These are phyloP conservation scores for Waitea zeae DNA, from an alignment of 1,284 basidiomycete species.

Conservation along the genomic window DNA sequence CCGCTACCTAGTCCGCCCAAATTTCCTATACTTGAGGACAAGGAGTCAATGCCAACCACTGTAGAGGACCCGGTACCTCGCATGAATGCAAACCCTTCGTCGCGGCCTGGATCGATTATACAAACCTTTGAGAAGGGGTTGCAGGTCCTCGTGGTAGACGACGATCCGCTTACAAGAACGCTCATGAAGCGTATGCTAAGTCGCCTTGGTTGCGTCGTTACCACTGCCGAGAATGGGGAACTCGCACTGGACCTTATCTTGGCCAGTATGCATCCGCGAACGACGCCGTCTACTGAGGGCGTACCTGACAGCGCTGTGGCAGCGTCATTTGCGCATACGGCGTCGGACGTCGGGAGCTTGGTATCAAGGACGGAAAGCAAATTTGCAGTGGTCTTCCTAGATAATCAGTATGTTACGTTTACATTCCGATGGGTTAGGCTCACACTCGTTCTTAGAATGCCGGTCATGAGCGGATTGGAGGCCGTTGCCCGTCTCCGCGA, in stretches of 20 bases:
- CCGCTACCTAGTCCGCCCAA: constrained; percentile 6
- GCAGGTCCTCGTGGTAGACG: constrained; percentile 8
- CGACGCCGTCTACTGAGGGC: constrained; percentile 15
- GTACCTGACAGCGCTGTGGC: too few species aligned
- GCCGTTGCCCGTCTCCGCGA: constrained; percentile 20
- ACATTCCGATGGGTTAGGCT: too few species aligned
- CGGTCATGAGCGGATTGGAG: constrained; percentile 64
- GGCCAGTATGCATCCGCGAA: constrained; percentile 14
- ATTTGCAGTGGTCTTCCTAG: constrained; percentile 69
- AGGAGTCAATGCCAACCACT: too few species aligned
- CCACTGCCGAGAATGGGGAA: constrained; percentile 78
- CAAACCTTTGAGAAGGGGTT: constrained; percentile 58
- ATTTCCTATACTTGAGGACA: constrained; percentile 2
- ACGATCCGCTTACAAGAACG: constrained; percentile 33
- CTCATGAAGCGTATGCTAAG: constrained; percentile 73
- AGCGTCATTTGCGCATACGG: too few species aligned
- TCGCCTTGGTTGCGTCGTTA: constrained; percentile 62
- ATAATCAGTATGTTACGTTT: too few species aligned
- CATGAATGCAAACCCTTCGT: too few species aligned
- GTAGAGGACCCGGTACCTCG: too few species aligned
- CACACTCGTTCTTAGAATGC: too few species aligned
- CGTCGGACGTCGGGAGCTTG: too few species aligned
- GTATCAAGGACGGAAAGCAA: too few species aligned
- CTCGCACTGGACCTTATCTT: constrained; percentile 64
- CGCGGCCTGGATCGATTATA: too few species aligned